phyloP scores from a whole-genome alignment of 106 monocot genomes.

The Xerophyta viscosa region DNA sequence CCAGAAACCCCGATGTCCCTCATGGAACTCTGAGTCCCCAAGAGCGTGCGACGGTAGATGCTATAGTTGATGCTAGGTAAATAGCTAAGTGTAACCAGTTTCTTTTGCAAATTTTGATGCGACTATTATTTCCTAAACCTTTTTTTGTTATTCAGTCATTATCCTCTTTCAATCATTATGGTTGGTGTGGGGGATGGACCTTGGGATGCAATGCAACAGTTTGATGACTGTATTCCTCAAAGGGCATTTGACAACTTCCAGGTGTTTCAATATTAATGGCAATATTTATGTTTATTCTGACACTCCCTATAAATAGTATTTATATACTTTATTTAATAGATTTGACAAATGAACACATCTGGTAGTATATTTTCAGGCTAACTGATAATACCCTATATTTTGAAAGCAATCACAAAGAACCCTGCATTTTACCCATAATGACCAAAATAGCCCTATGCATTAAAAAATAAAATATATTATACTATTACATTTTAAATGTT shows the following conservation, averaged over 20 bases:
- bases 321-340: no score
- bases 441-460: no score
- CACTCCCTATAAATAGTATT: no score
- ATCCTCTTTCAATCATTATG: slow-evolving; percentile 96
- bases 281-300: not conserved
- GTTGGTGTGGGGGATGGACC: slow-evolving; percentile 99
- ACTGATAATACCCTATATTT: no score
- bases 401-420: no score
- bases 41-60: slow-evolving; percentile 76
- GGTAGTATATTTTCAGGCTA: no score
- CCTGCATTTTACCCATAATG: no score
- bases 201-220: slow-evolving; percentile 90
- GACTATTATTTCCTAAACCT: slow-evolving; percentile 10
- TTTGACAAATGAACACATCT: no score
- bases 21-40: slow-evolving; percentile 62
- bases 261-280: slow-evolving; percentile 31
- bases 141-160: slow-evolving; percentile 49
- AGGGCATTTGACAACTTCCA: slow-evolving; percentile 97
- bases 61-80: slow-evolving; percentile 89
- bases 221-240: slow-evolving; percentile 88
- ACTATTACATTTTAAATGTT: no score
- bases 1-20: slow-evolving; percentile 31
- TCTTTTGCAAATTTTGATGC: not conserved
- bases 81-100: not conserved
- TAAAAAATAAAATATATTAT: no score